Evolutionary conservation across 306 rosid species (phyloP).

Genomic region (Vigna mungo): DNA sequence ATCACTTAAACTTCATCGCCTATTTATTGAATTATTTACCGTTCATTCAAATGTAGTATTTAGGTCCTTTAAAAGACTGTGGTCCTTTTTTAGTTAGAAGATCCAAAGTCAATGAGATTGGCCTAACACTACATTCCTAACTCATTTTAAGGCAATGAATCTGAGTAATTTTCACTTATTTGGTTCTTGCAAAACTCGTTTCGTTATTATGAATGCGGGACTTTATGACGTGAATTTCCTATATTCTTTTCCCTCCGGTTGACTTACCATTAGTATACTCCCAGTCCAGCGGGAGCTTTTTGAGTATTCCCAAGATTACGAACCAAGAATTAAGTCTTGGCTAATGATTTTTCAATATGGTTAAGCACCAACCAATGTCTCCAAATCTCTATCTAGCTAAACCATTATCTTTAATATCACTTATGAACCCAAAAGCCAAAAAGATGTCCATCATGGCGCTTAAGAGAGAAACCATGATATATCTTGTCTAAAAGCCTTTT

Average conservation of each 20-base stretch:
- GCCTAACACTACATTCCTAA: neutral
- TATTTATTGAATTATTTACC: constrained; percentile 13
- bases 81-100: neutral
- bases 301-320: neutral
- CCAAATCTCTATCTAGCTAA: no score
- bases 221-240: neutral
- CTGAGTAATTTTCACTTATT: neutral
- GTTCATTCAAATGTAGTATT: neutral
- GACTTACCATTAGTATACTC: neutral
- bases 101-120: neutral
- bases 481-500: neutral
- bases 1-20: constrained; percentile 40
- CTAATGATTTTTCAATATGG: neutral
- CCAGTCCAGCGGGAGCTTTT: neutral
- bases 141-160: no score
- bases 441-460: neutral
- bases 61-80: neutral
- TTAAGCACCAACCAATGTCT: neutral
- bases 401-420: no score
- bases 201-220: neutral
- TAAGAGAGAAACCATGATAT: neutral
- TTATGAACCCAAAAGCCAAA: neutral
- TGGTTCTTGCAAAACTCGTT: no score
- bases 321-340: constrained; percentile 7
- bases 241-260: neutral